Evolutionary conservation across 2,329 filamentous ascomycete genomes (phyloP).

Genomic region (Pezicula radicicola): DNA sequence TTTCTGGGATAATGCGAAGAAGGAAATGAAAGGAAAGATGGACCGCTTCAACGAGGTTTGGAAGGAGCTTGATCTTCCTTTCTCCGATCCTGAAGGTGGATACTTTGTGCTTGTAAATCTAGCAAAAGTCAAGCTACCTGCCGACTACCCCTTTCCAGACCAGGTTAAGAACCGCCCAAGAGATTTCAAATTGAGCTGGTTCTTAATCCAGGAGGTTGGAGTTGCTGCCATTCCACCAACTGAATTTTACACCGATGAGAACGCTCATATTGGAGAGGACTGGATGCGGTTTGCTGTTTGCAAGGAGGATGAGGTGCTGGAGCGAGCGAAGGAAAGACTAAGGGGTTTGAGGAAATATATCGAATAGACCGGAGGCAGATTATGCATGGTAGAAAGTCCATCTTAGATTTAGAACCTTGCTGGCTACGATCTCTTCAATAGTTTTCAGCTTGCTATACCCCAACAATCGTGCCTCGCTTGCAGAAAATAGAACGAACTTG

Average conservation of each 20-base stretch:
- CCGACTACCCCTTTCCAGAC: conserved; percentile 81
- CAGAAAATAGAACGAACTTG: no score
- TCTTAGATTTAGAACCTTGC: no score
- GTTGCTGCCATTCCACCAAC: conserved; percentile 95
- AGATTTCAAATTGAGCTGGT: conserved; percentile 95
- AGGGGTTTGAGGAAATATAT: conserved; percentile 50
- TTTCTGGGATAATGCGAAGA: conserved; percentile 83
- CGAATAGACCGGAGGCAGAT: conserved; percentile 59
- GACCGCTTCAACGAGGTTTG: conserved; percentile 81
- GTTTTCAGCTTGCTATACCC: no score
- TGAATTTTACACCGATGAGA: conserved; percentile 89
- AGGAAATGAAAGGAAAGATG: conserved; percentile 89
- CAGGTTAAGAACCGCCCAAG: conserved; percentile 83
- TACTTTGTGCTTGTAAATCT: conserved; percentile 98
- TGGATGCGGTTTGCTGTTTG: conserved; percentile 95
- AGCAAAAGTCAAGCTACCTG: conserved; percentile 78
- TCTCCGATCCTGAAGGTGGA: conserved; percentile 80
- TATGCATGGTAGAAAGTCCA: conserved; percentile 1
- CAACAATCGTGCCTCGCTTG: no score
- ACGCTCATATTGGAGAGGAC: conserved; percentile 83
- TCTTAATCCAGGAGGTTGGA: conserved; percentile 92
- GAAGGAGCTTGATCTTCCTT: conserved; percentile 67
- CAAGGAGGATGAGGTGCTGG: conserved; percentile 84
- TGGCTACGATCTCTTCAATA: no score
- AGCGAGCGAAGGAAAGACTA: conserved; percentile 73